phyloP scores from a whole-genome alignment of 192 early-diverging fungal genomes.

The Geranomyces variabilis region DNA sequence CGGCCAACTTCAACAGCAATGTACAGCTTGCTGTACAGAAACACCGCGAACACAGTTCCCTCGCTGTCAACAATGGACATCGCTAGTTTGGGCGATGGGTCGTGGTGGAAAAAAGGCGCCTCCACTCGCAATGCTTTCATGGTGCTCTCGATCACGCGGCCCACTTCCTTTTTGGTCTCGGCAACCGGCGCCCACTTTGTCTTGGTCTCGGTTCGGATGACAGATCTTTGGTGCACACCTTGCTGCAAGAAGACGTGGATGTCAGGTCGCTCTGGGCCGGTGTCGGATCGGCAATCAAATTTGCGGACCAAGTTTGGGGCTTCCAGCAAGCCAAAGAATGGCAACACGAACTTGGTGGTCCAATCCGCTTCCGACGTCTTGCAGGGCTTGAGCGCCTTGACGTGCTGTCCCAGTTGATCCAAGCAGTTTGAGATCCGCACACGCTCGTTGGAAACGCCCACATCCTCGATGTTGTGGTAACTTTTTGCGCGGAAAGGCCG shows the following conservation, averaged over 20 bases:
- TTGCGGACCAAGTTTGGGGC: background rate
- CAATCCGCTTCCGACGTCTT: conserved; percentile 9
- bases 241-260: background rate
- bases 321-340: conserved; percentile 7
- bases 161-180: background rate
- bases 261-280: background rate
- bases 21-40: background rate
- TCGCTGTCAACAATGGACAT: background rate
- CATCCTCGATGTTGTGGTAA: too few relatives aligned
- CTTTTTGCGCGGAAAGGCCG: too few relatives aligned
- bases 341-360: conserved; percentile 1
- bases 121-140: background rate
- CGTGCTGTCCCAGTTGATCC: too few relatives aligned
- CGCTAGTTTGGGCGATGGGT: background rate
- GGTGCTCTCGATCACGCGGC: background rate
- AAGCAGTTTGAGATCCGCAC: too few relatives aligned
- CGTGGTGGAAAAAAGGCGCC: background rate
- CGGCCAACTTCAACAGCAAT: background rate
- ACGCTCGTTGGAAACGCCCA: too few relatives aligned
- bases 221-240: background rate
- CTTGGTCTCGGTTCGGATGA: background rate
- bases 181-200: background rate
- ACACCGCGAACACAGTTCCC: background rate
- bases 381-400: too few relatives aligned
- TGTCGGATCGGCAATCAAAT: conserved; percentile 5